Evolutionary conservation across 2,329 filamentous ascomycete genomes (phyloP).

Genomic region (Ustilaginoidea virens): DNA sequence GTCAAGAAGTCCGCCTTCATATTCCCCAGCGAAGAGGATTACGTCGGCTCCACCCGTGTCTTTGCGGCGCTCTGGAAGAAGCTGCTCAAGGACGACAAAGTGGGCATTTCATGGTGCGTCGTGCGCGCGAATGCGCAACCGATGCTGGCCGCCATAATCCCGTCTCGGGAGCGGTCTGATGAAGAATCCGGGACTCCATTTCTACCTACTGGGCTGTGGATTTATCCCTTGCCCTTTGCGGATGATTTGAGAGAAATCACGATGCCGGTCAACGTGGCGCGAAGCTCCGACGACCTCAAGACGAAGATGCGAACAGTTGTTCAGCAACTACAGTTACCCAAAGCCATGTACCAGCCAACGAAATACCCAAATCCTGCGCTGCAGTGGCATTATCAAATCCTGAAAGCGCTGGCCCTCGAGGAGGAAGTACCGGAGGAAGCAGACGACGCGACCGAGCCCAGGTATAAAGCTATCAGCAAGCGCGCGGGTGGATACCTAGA

Average conservation of each 20-base stretch:
- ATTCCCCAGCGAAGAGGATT: constrained; percentile 83
- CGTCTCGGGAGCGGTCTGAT: constrained; percentile 51
- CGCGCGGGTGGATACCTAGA: constrained; percentile 65
- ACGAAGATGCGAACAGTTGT: constrained; percentile 72
- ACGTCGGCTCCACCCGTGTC: constrained; percentile 78
- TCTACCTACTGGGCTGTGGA: constrained; percentile 74
- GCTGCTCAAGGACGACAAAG: constrained; percentile 60
- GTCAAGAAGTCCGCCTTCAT: constrained; percentile 81
- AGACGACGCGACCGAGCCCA: constrained; percentile 69
- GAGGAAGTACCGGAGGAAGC: constrained; percentile 69
- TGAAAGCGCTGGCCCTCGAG: constrained; percentile 81
- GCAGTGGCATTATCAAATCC: constrained; percentile 93
- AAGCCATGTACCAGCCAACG: constrained; percentile 64
- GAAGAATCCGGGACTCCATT: constrained; percentile 51
- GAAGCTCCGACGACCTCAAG: constrained; percentile 53
- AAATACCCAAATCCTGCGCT: constrained; percentile 86
- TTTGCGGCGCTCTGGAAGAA: constrained; percentile 88
- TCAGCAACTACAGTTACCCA: constrained; percentile 78
- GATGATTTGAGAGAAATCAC: constrained; percentile 74
- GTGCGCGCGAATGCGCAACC: constrained; percentile 68
- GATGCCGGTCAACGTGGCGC: constrained; percentile 35
- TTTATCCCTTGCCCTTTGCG: constrained; percentile 73
- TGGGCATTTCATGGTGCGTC: constrained; percentile 83
- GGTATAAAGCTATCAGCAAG: constrained; percentile 78
- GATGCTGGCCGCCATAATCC: constrained; percentile 64